These are phyloP conservation scores for Breynia disticha DNA, from an alignment of 441 rosid species.

Conservation along the genomic window DNA sequence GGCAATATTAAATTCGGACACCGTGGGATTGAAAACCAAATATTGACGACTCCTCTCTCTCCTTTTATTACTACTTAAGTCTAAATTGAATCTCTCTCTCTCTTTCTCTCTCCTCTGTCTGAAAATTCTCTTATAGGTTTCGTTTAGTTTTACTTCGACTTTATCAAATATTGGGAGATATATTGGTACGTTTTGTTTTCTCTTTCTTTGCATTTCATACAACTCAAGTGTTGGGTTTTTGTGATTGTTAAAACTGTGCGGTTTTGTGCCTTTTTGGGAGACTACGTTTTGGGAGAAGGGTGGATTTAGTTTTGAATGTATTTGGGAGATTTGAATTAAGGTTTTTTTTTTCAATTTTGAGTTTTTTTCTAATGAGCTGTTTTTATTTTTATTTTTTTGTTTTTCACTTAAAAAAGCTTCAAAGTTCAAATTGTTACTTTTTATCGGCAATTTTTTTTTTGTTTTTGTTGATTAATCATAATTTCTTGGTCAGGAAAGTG, in stretches of 20 bases:
- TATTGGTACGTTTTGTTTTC: constrained; percentile 20
- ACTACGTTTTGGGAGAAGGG: background rate
- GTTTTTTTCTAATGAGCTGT: background rate
- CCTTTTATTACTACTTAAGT: constrained; percentile 17
- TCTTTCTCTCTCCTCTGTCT: constrained; percentile 18
- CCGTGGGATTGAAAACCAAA: constrained; percentile 4
- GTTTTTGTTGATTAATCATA: too few species aligned
- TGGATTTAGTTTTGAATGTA: background rate
- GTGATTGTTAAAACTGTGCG: constrained; percentile 1
- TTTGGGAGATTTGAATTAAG: too few species aligned
- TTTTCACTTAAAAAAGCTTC: too few species aligned
- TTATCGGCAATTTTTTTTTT: background rate
- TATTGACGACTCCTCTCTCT: constrained; percentile 35
- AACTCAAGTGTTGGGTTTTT: background rate
- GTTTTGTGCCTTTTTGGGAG: background rate
- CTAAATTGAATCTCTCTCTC: constrained; percentile 13
- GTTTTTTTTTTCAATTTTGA: background rate
- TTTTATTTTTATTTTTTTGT: background rate
- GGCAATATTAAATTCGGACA: constrained; percentile 23
- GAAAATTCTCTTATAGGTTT: constrained; percentile 15
- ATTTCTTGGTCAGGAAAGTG: background rate
- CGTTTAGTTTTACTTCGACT: constrained; percentile 38
- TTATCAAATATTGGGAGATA: constrained; percentile 13
- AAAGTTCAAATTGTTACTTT: background rate
- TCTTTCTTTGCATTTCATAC: background rate